phyloP scores from a whole-genome alignment of 2,329 filamentous ascomycete species.

The Trichophyton simii region DNA sequence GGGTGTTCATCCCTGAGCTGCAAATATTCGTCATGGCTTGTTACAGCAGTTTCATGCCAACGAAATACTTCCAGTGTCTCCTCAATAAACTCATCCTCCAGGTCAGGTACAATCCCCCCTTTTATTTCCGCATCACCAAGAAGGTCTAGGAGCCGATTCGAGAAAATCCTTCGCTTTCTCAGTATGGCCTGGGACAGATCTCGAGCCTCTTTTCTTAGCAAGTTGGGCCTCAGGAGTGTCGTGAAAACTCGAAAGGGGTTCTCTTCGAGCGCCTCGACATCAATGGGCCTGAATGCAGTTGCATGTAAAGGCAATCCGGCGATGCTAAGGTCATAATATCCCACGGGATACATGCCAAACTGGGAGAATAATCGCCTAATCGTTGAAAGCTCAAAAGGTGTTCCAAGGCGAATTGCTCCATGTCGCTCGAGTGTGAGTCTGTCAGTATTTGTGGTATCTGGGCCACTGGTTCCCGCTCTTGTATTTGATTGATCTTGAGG shows the following conservation, averaged over 20 bases:
- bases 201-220: conserved; percentile 26
- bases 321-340: conserved; percentile 40
- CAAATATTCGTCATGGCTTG: conserved; percentile 32
- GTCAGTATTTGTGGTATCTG: conserved; percentile 10
- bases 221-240: conserved; percentile 31
- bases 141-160: conserved; percentile 25
- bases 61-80: conserved; percentile 38
- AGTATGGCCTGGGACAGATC: conserved; percentile 26
- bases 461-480: background rate
- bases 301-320: conserved; percentile 41
- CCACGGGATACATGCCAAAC: conserved; percentile 39
- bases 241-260: conserved; percentile 39
- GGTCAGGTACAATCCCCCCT: conserved; percentile 18
- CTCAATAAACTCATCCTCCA: conserved; percentile 30
- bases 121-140: conserved; percentile 26
- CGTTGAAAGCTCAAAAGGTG: conserved; percentile 31
- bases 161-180: conserved; percentile 33
- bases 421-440: conserved; percentile 29
- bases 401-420: conserved; percentile 41
- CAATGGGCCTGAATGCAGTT: conserved; percentile 39
- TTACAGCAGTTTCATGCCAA: conserved; percentile 35
- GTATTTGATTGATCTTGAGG: background rate
- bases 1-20: conserved; percentile 34
- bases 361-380: conserved; percentile 36
- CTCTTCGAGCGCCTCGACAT: conserved; percentile 21